Percentiles rank a stretch among this genome's conserved stretches.
Evolutionary conservation across 106 monocot species (phyloP).

Genomic region (Narthecium ossifragum): DNA sequence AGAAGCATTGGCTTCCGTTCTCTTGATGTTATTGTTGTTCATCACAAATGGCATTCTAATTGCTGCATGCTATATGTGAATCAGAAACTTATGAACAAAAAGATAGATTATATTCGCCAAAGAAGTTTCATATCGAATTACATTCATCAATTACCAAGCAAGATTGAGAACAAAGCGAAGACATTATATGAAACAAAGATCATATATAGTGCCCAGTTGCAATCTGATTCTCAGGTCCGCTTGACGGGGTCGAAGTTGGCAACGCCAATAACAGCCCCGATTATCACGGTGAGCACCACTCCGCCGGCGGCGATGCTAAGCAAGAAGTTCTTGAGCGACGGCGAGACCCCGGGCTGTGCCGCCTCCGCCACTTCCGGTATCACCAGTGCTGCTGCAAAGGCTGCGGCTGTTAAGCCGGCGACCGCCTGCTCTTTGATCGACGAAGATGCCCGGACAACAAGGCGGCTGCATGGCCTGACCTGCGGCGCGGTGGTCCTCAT

Average conservation of each 20-base stretch:
- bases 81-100: no score
- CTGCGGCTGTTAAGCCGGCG: constrained; percentile 44
- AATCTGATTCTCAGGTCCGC: constrained; percentile 34
- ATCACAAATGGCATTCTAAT: no score
- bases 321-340: constrained; percentile 86
- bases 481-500: not conserved
- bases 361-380: constrained; percentile 58
- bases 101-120: no score
- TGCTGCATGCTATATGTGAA: no score
- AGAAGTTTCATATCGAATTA: no score
- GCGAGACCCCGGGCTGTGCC: constrained; percentile 50
- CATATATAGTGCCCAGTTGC: no score
- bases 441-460: constrained; percentile 16
- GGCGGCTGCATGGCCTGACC: not conserved
- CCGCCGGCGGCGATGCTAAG: constrained; percentile 67
- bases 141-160: no score
- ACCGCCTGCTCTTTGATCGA: constrained; percentile 32
- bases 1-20: no score
- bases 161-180: no score
- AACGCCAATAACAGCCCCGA: constrained; percentile 72
- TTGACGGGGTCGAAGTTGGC: constrained; percentile 86
- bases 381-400: constrained; percentile 30
- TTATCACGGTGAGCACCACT: constrained; percentile 36
- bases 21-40: no score
- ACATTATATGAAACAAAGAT: no score